phyloP scores from a whole-genome alignment of 352 stramenopile genomes.

The Detonula confervacea region DNA sequence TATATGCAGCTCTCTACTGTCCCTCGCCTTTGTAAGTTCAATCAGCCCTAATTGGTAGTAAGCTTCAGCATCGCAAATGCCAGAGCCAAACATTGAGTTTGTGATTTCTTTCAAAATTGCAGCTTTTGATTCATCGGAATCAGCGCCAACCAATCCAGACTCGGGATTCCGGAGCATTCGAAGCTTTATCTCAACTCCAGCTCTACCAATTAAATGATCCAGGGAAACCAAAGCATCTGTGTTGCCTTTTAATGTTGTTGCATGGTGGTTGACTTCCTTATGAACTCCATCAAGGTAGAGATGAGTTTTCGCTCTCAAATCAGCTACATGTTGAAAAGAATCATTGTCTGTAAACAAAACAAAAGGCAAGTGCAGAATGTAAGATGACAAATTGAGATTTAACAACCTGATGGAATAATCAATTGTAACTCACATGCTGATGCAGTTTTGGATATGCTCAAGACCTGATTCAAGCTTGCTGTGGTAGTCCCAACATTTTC shows the following conservation, averaged over 20 bases:
- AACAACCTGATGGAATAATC: background rate
- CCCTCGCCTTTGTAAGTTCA: slow-evolving; percentile 36
- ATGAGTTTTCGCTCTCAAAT: slow-evolving; percentile 16
- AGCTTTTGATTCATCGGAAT: background rate
- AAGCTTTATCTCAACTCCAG: slow-evolving; percentile 27
- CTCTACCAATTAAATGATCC: slow-evolving; percentile 1
- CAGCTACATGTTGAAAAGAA: slow-evolving; percentile 30
- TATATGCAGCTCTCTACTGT: slow-evolving; percentile 23
- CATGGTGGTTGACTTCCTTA: background rate
- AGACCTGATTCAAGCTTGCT: slow-evolving; percentile 2
- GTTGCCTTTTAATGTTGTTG: background rate
- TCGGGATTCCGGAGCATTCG: slow-evolving; percentile 5
- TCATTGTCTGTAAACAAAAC: slow-evolving; percentile 25
- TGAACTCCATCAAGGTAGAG: slow-evolving; percentile 6
- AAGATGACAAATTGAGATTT: too few relatives aligned
- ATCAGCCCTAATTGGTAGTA: slow-evolving; percentile 58
- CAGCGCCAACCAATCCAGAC: background rate
- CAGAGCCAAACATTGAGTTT: background rate
- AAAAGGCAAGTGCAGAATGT: background rate
- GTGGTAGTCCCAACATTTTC: slow-evolving; percentile 10
- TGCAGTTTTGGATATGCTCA: slow-evolving; percentile 24
- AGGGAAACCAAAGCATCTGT: slow-evolving; percentile 6
- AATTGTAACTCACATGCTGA: slow-evolving; percentile 34
- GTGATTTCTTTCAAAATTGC: slow-evolving; percentile 22
- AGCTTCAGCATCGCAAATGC: slow-evolving; percentile 42